Conservation (phyloP, 2,329 filamentous ascomycete species). For the Colletotrichum sp. region DNA sequence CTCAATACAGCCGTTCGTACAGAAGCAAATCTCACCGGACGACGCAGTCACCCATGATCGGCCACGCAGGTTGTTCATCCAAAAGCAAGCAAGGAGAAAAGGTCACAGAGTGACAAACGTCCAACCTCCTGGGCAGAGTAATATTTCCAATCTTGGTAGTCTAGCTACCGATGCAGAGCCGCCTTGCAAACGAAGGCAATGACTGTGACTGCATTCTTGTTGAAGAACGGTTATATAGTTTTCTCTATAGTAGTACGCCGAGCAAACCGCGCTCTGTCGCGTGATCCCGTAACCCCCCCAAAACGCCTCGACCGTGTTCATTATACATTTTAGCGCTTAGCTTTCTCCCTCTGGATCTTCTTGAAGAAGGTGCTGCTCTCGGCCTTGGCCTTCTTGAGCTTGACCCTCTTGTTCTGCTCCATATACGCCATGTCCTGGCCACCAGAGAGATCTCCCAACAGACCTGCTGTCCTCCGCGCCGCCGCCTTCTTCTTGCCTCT, state of each 20-base stretch:
- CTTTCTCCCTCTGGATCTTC: conserved; percentile 67
- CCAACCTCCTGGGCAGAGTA: neutral
- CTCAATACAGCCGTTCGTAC: neutral
- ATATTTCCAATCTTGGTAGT: neutral
- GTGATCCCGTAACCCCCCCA: neutral
- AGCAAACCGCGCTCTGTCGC: conserved; percentile 2
- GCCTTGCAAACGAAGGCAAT: neutral
- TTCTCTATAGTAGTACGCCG: neutral
- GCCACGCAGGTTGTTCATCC: neutral
- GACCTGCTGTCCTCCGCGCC: conserved; percentile 81
- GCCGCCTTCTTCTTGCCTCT: conserved; percentile 55
- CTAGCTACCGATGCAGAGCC: neutral
- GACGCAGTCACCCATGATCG: neutral
- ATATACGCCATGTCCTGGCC: conserved; percentile 98
- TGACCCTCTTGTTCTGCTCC: conserved; percentile 78
- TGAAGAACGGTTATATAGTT: neutral
- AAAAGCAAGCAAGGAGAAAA: neutral
- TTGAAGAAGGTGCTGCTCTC: conserved; percentile 69
- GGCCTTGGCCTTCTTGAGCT: conserved; percentile 67
- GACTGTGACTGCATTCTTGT: neutral
- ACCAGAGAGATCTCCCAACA: conserved; percentile 83
- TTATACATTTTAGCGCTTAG: conserved; percentile 18
- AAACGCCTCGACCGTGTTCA: neutral
- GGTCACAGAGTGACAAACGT: neutral
- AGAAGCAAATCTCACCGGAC: neutral